Evolutionary conservation across 148 eudicot genomes (phyloP).

Genomic region (Pouteria glomerata): DNA sequence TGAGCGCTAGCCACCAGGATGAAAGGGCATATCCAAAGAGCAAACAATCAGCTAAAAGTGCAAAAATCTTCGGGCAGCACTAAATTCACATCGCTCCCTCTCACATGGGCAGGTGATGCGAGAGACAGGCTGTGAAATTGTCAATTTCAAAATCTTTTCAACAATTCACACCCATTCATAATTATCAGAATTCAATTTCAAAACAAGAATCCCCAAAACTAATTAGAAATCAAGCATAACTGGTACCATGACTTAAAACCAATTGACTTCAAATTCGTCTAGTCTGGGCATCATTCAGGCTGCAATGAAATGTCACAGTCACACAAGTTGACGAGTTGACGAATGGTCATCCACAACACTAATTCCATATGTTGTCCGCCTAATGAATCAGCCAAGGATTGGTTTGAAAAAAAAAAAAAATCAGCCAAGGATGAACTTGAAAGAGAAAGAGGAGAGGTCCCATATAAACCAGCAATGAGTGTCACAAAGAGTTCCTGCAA

Average conservation of each 20-base stretch:
- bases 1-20: neutral
- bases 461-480: neutral
- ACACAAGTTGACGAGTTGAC: neutral
- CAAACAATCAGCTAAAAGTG: neutral
- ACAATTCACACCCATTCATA: neutral
- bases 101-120: too few relatives aligned
- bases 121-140: too few relatives aligned
- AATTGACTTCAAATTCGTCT: neutral
- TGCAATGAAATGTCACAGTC: neutral
- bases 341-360: neutral
- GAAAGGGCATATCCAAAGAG: neutral
- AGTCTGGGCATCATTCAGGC: neutral
- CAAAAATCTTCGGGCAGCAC: neutral
- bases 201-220: neutral
- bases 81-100: neutral
- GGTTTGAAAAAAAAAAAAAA: too few relatives aligned
- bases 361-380: neutral
- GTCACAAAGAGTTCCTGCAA: neutral
- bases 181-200: neutral
- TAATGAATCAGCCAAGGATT: neutral
- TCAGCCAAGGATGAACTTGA: neutral
- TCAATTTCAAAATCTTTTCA: neutral
- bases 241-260: neutral
- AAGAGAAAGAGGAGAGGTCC: neutral
- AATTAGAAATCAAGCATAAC: neutral